Evolutionary conservation across 2,329 filamentous ascomycete species (phyloP).

Genomic region (Colletotrichum eleusines): DNA sequence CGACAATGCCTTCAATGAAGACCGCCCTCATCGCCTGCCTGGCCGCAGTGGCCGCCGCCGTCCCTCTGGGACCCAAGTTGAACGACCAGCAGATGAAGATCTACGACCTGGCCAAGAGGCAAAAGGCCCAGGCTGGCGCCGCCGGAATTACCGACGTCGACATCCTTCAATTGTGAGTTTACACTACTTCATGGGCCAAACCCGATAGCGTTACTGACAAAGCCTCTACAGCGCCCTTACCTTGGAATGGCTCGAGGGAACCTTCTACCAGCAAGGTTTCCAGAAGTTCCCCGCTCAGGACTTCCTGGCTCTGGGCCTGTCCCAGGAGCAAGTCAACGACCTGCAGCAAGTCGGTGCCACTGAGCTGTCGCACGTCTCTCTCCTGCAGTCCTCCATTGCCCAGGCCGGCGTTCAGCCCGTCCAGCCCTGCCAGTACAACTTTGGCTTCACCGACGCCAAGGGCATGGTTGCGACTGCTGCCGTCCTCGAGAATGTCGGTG

Average conservation of each 20-base stretch:
- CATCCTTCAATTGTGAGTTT: constrained; percentile 69
- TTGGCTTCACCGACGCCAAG: constrained; percentile 73
- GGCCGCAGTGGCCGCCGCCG: constrained; percentile 59
- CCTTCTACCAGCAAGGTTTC: constrained; percentile 80
- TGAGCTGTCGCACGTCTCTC: constrained; percentile 64
- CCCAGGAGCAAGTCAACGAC: constrained; percentile 62
- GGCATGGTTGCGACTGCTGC: constrained; percentile 77
- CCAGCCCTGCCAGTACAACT: constrained; percentile 78
- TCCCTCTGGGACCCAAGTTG: constrained; percentile 60
- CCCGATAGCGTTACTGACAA: background rate
- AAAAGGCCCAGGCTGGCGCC: constrained; percentile 61
- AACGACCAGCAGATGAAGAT: constrained; percentile 59
- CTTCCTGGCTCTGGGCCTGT: constrained; percentile 73
- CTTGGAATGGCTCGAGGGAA: constrained; percentile 79
- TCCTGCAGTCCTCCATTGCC: constrained; percentile 71
- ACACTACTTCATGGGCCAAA: background rate
- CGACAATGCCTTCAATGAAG: constrained; percentile 63
- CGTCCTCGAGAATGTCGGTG: constrained; percentile 78
- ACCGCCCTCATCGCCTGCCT: constrained; percentile 58
- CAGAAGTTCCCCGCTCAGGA: constrained; percentile 73
- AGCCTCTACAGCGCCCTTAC: constrained; percentile 69
- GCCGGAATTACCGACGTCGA: constrained; percentile 64
- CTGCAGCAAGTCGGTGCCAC: constrained; percentile 47
- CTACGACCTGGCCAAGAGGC: constrained; percentile 62
- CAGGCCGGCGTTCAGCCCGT: constrained; percentile 74